Evolutionary conservation across 1,284 basidiomycete species (phyloP), one percentile per base, ranked within the genome.

Genomic region (Ceratobasidium sp.): DNA sequence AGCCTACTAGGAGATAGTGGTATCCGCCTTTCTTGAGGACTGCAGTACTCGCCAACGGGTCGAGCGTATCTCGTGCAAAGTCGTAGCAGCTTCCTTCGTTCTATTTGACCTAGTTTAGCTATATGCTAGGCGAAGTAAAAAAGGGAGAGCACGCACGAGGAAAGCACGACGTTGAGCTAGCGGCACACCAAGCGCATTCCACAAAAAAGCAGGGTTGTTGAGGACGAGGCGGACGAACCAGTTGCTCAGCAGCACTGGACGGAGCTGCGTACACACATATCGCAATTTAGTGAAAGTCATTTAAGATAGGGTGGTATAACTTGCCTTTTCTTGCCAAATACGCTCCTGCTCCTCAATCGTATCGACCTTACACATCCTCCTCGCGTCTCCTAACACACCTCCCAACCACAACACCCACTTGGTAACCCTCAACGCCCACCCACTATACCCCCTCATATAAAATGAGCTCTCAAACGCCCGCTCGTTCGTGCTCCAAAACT

Each of bases 151-250:
- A 23, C 38, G 44, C 23, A 66, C 41, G 73, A 61, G 55, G 79
- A 93, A 85, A 83, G 89, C 89, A 77, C 86, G 84, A 78, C 89
- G 86, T 82, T 94, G 92, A 79, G 92, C 92, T 77, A 85, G 83
- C 1, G 92, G 92, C 1, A 94, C 91, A 41, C 92, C 92, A 16
- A 94, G 83, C 0, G 92, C 91, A 77, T 93, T 93, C 93, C 93
- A 95, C 75, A 91, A 89, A 81, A 95, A 87, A 79, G 14, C 59
- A 16, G 88, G 88, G 64, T 84, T 89, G 72, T 85, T 87, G 58
- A 93, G 82, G 76, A 93, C 83, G 4, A 85, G 83, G 75, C 90
- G 85, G 75, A 93, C 87, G 32, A 88, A 78, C 32, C 86, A 86
- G 79, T 91, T 91, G 72, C 54, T 70, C 9, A 93, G 82, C 41